Conservation (phyloP, 257 asterid genomes). For the Nicotiana sylvestris region DNA sequence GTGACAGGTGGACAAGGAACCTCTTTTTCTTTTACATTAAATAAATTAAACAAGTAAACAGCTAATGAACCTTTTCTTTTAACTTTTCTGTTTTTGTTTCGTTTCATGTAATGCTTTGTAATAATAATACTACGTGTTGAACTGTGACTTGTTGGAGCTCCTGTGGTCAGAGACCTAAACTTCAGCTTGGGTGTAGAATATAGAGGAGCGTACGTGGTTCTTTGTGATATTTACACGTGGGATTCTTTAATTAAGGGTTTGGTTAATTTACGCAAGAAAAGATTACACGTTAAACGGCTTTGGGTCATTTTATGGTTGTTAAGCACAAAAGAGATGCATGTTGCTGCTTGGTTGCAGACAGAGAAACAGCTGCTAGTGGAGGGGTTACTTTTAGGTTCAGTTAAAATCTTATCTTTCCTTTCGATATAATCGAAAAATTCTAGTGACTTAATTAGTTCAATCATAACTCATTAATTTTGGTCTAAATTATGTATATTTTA, state of each 20-base stretch:
- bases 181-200: neutral
- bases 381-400: neutral
- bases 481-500: too few relatives aligned
- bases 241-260: neutral
- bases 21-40: neutral
- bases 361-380: neutral
- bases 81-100: neutral
- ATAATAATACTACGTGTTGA: neutral
- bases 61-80: neutral
- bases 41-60: neutral
- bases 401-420: neutral
- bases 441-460: neutral
- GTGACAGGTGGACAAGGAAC: neutral
- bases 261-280: neutral
- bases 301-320: neutral
- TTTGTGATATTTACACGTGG: neutral
- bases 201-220: neutral
- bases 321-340: neutral
- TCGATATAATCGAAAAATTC: neutral
- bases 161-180: neutral
- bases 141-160: neutral
- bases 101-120: neutral
- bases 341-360: neutral
- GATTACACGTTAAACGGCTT: neutral
- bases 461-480: neutral